A percentile compares a stretch with the other conserved stretches of the same genome.
phyloP scores from a whole-genome alignment of 1,284 basidiomycete species.

The Cutaneotrichosporon arboriforme region DNA sequence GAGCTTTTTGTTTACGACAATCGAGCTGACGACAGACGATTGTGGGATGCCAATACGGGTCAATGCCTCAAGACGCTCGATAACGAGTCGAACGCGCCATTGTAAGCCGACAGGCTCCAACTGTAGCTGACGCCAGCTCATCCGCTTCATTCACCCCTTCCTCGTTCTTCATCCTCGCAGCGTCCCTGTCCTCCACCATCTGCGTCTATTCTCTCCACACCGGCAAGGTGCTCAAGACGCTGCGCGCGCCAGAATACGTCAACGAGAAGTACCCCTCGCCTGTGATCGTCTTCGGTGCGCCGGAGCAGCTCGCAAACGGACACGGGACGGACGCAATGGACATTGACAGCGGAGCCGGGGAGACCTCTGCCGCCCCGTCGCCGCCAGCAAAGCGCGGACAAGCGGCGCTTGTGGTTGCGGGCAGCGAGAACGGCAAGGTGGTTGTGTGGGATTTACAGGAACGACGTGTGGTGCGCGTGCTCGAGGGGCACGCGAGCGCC shows the following conservation, averaged over 20 bases:
- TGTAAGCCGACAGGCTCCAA: constrained; percentile 52
- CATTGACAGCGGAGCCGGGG: neutral
- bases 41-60: constrained; percentile 94
- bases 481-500: constrained; percentile 53
- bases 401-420: constrained; percentile 64
- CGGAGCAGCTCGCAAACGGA: neutral
- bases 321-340: constrained; percentile 7
- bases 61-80: constrained; percentile 96
- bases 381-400: neutral
- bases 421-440: constrained; percentile 83
- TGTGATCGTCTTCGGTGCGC: constrained; percentile 25
- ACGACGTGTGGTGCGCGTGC: constrained; percentile 63
- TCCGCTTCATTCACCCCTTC: constrained; percentile 74
- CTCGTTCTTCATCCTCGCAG: constrained; percentile 76
- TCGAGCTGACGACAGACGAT: constrained; percentile 57
- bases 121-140: constrained; percentile 23
- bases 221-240: constrained; percentile 89
- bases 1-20: constrained; percentile 38
- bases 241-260: constrained; percentile 28
- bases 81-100: constrained; percentile 90
- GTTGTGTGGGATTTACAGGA: constrained; percentile 89
- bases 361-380: neutral
- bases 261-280: constrained; percentile 35
- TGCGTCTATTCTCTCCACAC: constrained; percentile 90
- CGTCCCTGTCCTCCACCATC: constrained; percentile 87